Conservation (phyloP, 192 early-diverging fungal genomes). For the Backusella sp. region DNA sequence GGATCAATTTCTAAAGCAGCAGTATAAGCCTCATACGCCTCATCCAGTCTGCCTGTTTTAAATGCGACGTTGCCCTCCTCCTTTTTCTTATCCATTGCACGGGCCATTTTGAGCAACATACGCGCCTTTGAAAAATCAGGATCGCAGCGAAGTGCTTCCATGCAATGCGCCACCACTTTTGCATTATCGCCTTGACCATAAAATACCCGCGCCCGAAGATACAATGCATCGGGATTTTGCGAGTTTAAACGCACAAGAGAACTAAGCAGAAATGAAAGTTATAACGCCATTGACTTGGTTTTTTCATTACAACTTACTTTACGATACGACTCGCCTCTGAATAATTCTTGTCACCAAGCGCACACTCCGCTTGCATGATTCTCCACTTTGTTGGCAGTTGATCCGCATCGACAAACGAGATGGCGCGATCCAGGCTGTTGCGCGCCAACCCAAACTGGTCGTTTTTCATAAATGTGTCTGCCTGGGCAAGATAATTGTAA, state of each 20-base stretch:
- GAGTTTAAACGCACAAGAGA: constrained; percentile 58
- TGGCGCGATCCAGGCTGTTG: constrained; percentile 45
- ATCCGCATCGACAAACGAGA: constrained; percentile 35
- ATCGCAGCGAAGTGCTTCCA: constrained; percentile 69
- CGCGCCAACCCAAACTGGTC: constrained; percentile 45
- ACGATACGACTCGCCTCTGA: constrained; percentile 63
- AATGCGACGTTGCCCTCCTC: constrained; percentile 77
- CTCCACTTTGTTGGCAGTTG: constrained; percentile 57
- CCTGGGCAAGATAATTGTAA: constrained; percentile 46
- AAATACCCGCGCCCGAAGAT: constrained; percentile 62
- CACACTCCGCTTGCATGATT: constrained; percentile 62
- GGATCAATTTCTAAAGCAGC: constrained; percentile 65
- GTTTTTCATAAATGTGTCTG: constrained; percentile 42
- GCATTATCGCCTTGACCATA: constrained; percentile 67
- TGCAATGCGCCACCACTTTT: constrained; percentile 51
- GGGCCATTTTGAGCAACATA: constrained; percentile 61
- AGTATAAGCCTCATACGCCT: constrained; percentile 70
- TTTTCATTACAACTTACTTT: constrained; percentile 34
- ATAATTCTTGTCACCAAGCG: constrained; percentile 60
- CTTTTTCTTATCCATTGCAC: constrained; percentile 62
- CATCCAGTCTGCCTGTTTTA: constrained; percentile 49
- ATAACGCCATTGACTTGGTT: background rate
- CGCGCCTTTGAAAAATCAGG: constrained; percentile 74
- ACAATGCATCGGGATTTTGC: constrained; percentile 70
- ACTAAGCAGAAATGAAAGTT: constrained; percentile 25